These are phyloP conservation scores for Arachis hypogaea DNA, from an alignment of 306 rosid species.

Conservation along the genomic window DNA sequence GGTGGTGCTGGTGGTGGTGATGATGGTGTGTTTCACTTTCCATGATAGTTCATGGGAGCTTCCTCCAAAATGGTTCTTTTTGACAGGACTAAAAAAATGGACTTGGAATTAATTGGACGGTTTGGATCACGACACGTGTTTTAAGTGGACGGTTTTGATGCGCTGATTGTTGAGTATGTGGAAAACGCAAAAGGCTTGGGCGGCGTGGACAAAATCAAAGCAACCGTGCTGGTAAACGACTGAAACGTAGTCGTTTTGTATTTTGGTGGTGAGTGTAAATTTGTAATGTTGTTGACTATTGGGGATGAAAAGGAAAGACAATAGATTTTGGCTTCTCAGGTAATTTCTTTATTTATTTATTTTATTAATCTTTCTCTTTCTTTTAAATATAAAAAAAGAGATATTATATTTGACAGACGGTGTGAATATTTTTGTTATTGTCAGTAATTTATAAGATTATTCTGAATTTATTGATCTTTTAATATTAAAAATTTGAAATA, in stretches of 20 bases:
- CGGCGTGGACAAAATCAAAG: slow-evolving; percentile 59
- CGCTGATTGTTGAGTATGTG: neutral
- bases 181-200: slow-evolving; percentile 39
- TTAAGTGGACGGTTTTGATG: slow-evolving; percentile 46
- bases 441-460: too few relatives aligned
- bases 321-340: neutral
- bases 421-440: too few relatives aligned
- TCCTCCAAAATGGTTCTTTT: slow-evolving; percentile 56
- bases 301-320: neutral
- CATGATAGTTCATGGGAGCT: slow-evolving; percentile 50
- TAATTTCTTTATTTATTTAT: neutral
- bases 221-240: neutral
- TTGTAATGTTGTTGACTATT: neutral
- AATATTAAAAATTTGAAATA: too few relatives aligned
- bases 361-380: neutral
- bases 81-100: slow-evolving; percentile 56
- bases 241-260: slow-evolving; percentile 29
- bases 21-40: slow-evolving; percentile 37
- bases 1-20: neutral
- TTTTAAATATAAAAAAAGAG: neutral
- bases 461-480: too few relatives aligned
- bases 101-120: slow-evolving; percentile 45
- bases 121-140: slow-evolving; percentile 39
- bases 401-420: too few relatives aligned
- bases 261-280: neutral